Evolutionary conservation across 2,329 filamentous ascomycete species (phyloP).

Genomic region (Alternaria sp.): DNA sequence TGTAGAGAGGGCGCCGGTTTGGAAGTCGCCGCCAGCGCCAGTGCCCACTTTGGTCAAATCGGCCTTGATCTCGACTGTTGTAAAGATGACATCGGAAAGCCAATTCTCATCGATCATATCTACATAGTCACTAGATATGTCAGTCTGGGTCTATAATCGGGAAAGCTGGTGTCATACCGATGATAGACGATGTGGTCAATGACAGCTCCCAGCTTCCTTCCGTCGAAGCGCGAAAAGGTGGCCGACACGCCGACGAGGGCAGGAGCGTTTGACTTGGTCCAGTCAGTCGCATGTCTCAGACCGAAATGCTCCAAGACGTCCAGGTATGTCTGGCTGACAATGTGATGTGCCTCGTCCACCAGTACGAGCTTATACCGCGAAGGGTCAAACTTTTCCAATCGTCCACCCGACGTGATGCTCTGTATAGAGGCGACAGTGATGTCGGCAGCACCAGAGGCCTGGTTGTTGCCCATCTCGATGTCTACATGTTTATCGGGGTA

Average conservation of each 20-base stretch:
- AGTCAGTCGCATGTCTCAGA: slow-evolving; percentile 59
- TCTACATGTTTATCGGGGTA: slow-evolving; percentile 85
- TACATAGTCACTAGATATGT: slow-evolving; percentile 63
- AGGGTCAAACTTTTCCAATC: slow-evolving; percentile 84
- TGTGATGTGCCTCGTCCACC: slow-evolving; percentile 97
- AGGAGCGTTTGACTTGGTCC: slow-evolving; percentile 34
- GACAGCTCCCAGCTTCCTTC: slow-evolving; percentile 77
- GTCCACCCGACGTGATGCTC: slow-evolving; percentile 77
- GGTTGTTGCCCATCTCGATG: slow-evolving; percentile 84
- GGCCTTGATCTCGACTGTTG: slow-evolving; percentile 82
- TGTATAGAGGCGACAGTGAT: slow-evolving; percentile 92
- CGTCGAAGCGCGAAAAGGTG: slow-evolving; percentile 79
- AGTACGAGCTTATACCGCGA: slow-evolving; percentile 83
- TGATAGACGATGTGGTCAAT: slow-evolving; percentile 98
- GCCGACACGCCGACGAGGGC: slow-evolving; percentile 90
- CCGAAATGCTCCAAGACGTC: slow-evolving; percentile 79
- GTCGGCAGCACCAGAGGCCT: slow-evolving; percentile 81
- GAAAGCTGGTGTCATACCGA: slow-evolving; percentile 55
- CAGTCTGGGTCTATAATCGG: not conserved
- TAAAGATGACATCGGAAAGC: slow-evolving; percentile 92
- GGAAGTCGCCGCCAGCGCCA: slow-evolving; percentile 77
- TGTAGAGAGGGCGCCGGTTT: slow-evolving; percentile 74
- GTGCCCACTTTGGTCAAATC: slow-evolving; percentile 76
- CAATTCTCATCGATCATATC: slow-evolving; percentile 89
- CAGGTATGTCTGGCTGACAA: slow-evolving; percentile 83